phyloP scores from a whole-genome alignment of 129 eudicot species.

The Cynara cardunculus region DNA sequence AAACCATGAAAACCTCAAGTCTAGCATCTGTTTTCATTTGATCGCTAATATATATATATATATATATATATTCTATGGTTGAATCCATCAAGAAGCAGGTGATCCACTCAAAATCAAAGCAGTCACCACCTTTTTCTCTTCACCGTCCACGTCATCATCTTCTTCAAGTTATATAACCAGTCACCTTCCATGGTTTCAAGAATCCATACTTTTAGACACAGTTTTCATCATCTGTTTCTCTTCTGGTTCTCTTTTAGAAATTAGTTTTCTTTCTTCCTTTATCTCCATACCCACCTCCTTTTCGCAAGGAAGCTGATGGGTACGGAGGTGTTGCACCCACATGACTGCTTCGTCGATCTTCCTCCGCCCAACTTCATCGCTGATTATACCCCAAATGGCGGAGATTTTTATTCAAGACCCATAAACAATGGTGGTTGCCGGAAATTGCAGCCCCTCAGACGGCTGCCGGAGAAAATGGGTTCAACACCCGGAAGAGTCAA shows the following conservation, averaged over 20 bases:
- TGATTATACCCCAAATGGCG: not conserved
- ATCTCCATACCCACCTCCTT: conserved; percentile 39
- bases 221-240: conserved; percentile 13
- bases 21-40: no score
- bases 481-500: conserved; percentile 16
- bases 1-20: no score
- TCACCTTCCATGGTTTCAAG: not conserved
- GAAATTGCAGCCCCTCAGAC: not conserved
- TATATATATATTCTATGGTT: not conserved
- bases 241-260: conserved; percentile 4
- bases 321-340: conserved; percentile 46
- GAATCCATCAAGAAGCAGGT: not conserved
- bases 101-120: conserved; percentile 18
- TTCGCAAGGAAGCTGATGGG: conserved; percentile 40
- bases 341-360: conserved; percentile 18
- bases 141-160: conserved; percentile 18
- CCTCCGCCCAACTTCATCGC: not conserved
- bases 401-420: not conserved
- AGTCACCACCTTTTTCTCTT: conserved; percentile 28
- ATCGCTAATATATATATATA: no score
- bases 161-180: conserved; percentile 16
- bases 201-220: conserved; percentile 9
- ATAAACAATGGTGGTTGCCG: not conserved
- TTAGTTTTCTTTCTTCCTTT: conserved; percentile 18
- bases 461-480: conserved; percentile 19